Evolutionary conservation across 129 eudicot genomes (phyloP).

Genomic region (Calendula officinalis): DNA sequence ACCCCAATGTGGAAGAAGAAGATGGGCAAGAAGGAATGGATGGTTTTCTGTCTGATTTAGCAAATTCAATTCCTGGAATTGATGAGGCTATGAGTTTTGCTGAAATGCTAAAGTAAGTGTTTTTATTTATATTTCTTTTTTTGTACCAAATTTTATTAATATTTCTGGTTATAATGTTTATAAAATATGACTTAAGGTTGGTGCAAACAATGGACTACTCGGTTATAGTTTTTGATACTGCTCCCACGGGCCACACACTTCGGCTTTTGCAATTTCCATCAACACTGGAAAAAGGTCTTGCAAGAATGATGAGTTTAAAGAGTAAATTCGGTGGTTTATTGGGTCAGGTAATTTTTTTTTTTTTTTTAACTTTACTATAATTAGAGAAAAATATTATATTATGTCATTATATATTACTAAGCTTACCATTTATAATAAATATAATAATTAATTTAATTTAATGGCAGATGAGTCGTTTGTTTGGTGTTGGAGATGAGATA

Average conservation of each 20-base stretch:
- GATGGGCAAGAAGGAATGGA: constrained; percentile 56
- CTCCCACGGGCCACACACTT: constrained; percentile 98
- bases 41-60: constrained; percentile 76
- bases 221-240: constrained; percentile 94
- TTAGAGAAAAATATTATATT: no score
- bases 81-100: constrained; percentile 99
- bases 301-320: constrained; percentile 79
- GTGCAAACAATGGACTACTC: constrained; percentile 99
- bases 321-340: constrained; percentile 92
- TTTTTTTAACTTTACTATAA: background rate
- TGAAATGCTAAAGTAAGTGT: constrained; percentile 89
- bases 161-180: constrained; percentile 9
- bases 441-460: constrained; percentile 1
- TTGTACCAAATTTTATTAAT: background rate
- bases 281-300: constrained; percentile 93
- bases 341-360: constrained; percentile 60
- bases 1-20: constrained; percentile 84
- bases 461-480: constrained; percentile 86
- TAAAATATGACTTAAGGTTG: constrained; percentile 47
- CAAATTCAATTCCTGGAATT: constrained; percentile 96
- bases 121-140: background rate
- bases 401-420: background rate
- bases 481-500: constrained; percentile 83
- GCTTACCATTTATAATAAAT: no score
- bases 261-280: constrained; percentile 93